Conservation (phyloP, 1,284 basidiomycete genomes). For the Ceratobasidium theobromae region DNA sequence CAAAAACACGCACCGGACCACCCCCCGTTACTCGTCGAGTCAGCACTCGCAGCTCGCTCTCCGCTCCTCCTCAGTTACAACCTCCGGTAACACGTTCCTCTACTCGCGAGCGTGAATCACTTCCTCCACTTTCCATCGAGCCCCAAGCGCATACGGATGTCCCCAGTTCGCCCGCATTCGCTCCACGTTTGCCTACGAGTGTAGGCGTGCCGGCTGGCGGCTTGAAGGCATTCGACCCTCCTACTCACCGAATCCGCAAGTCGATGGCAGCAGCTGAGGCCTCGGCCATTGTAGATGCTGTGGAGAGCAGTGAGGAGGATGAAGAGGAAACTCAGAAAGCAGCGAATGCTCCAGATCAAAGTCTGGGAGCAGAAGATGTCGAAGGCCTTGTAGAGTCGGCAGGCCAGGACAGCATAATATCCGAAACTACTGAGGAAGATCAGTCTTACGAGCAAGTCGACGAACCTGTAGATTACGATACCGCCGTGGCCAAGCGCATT, state of each 20-base stretch:
- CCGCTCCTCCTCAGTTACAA: slow-evolving; percentile 12
- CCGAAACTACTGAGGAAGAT: slow-evolving; percentile 38
- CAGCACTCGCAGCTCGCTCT: slow-evolving; percentile 29
- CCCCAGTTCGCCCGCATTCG: slow-evolving; percentile 32
- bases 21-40: slow-evolving; percentile 28
- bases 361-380: background rate
- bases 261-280: slow-evolving; percentile 18
- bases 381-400: slow-evolving; percentile 35
- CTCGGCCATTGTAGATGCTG: slow-evolving; percentile 1
- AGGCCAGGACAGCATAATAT: slow-evolving; percentile 37
- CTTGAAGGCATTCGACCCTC: slow-evolving; percentile 1
- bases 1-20: slow-evolving; percentile 6
- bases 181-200: slow-evolving; percentile 27
- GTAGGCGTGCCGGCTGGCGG: slow-evolving; percentile 16
- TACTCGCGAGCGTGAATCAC: background rate
- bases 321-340: slow-evolving; percentile 39
- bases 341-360: slow-evolving; percentile 35
- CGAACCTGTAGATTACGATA: slow-evolving; percentile 40
- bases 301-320: slow-evolving; percentile 21
- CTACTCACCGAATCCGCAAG: slow-evolving; percentile 20
- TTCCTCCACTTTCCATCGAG: background rate
- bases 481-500: slow-evolving; percentile 37
- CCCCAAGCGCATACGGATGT: slow-evolving; percentile 39
- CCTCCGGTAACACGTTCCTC: slow-evolving; percentile 1
- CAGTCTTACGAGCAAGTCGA: slow-evolving; percentile 43